Conservation (phyloP, 331 rosid genomes). For the Stylosanthes scabra region DNA sequence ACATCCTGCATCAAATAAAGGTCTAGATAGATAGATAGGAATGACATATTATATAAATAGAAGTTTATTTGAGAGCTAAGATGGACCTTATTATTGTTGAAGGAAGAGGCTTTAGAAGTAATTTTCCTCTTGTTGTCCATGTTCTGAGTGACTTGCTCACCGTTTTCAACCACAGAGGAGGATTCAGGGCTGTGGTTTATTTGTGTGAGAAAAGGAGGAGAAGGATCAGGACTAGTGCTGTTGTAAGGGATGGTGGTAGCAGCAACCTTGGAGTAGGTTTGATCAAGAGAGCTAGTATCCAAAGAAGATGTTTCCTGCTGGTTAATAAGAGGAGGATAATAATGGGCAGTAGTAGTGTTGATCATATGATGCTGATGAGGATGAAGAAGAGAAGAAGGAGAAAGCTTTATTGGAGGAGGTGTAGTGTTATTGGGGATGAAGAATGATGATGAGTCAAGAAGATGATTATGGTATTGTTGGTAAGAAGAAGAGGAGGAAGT, state of each 20-base stretch:
- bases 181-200: constrained; percentile 55
- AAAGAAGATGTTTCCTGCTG: constrained; percentile 32
- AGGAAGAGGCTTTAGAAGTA: constrained; percentile 43
- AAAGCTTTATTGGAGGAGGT: constrained; percentile 1
- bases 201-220: constrained; percentile 52
- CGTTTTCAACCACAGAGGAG: constrained; percentile 68
- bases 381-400: constrained; percentile 8
- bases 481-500: constrained; percentile 6
- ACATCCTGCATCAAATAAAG: no score
- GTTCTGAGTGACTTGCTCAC: constrained; percentile 62
- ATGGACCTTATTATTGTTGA: constrained; percentile 52
- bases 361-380: no score
- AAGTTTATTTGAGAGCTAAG: not conserved
- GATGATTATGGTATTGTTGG: constrained; percentile 43
- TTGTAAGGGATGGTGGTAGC: constrained; percentile 22
- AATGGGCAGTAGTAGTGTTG: no score
- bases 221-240: constrained; percentile 26
- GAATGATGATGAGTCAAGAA: constrained; percentile 51
- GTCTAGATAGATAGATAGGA: no score
- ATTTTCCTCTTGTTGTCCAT: constrained; percentile 54
- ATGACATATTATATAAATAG: no score
- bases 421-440: constrained; percentile 20
- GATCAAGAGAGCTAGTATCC: constrained; percentile 53
- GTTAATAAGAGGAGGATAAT: no score
- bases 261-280: constrained; percentile 44